Conservation (phyloP, 139 green algal genomes). For the Coccomyxa sp. region DNA sequence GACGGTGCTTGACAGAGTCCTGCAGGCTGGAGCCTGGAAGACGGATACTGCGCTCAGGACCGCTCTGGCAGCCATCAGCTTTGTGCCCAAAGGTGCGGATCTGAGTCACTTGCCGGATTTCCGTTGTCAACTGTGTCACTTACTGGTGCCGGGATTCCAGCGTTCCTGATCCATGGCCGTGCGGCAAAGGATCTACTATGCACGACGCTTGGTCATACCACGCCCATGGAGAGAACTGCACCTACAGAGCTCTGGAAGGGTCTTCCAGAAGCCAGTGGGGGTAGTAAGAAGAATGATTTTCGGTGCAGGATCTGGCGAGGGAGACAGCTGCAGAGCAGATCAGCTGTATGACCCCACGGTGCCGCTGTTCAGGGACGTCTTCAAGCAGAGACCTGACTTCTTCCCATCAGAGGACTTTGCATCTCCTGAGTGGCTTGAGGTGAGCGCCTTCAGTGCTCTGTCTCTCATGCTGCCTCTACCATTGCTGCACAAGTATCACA, state of each 20-base stretch:
- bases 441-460: no score
- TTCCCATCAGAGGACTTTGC: constrained; percentile 53
- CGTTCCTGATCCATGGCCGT: no score
- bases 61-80: constrained; percentile 34
- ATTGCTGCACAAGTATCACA: not conserved
- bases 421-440: constrained; percentile 35
- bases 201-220: no score
- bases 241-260: not conserved
- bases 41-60: constrained; percentile 20
- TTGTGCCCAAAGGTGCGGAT: constrained; percentile 37
- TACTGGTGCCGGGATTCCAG: not conserved
- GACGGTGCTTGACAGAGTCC: constrained; percentile 28
- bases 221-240: not conserved
- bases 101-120: no score
- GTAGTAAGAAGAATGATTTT: not conserved
- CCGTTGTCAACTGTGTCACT: not conserved
- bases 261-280: not conserved
- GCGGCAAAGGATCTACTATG: no score
- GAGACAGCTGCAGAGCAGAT: constrained; percentile 7
- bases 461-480: no score
- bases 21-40: constrained; percentile 7
- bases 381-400: constrained; percentile 27
- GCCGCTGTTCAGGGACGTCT: constrained; percentile 45
- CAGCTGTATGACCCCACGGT: constrained; percentile 59
- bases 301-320: constrained; percentile 1